Evolutionary conservation across 805 yeast genomes (phyloP).

Genomic region (Pichia heedii): DNA sequence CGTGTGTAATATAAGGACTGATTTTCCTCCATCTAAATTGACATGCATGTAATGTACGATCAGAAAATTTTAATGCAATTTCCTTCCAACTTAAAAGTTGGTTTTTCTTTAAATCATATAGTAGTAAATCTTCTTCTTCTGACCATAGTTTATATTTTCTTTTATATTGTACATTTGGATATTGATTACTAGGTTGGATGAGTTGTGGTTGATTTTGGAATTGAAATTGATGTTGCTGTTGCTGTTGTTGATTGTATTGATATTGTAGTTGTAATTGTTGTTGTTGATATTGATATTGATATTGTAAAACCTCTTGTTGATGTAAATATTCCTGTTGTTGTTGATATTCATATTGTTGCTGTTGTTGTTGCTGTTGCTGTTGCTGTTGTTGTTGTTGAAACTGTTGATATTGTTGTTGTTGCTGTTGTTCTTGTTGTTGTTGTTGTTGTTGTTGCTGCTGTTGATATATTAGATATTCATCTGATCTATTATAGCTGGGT

Average conservation of each 20-base stretch:
- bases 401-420: not conserved
- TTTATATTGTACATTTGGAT: not conserved
- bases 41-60: constrained; percentile 13
- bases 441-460: not conserved
- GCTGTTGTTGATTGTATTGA: constrained; percentile 1
- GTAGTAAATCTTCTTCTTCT: constrained; percentile 8
- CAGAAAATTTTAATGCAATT: constrained; percentile 8
- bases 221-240: not conserved
- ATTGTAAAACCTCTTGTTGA: not conserved
- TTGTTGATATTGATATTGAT: not conserved
- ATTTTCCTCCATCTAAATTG: constrained; percentile 14
- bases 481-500: not conserved
- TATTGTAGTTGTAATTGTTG: not conserved
- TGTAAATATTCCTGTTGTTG: not conserved
- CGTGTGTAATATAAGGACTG: constrained; percentile 1
- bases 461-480: not conserved
- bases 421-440: not conserved
- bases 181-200: not conserved
- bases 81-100: constrained; percentile 10
- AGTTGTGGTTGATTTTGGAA: not conserved
- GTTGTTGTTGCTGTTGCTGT: not conserved
- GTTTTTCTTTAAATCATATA: constrained; percentile 6
- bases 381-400: not conserved
- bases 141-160: constrained; percentile 12
- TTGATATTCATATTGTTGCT: not conserved